Base-by-base conservation (phyloP, 257 asterid species). In the Nicotiana attenuata region DNA sequence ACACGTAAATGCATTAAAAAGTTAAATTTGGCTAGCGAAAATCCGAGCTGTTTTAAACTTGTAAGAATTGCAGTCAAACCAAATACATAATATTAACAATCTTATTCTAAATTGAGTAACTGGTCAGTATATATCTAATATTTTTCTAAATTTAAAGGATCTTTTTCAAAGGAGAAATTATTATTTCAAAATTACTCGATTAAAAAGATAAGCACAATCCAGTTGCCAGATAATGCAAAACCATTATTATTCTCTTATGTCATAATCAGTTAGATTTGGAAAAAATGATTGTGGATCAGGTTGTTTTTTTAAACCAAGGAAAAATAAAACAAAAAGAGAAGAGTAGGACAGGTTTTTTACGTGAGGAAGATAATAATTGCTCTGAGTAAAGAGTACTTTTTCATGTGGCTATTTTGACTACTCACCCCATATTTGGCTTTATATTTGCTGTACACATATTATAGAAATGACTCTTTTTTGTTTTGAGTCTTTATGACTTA, bases 321-420 rank as follows among this genome's bases (percentile, higher is more conserved):
- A 65, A 17, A 47, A 47, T 22, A 22, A 47, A 47, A 29, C 3
- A 26, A 24, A 73, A 14, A 5, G 61, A 47, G 15, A 47, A 22
- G 1, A 73, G 61, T 15, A 47, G 79, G 59, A 71, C 78, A 41
- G 22, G 29, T 53, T 41, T 35, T 71, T 45, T 71, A 45, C 55
- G 60, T 13, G 78, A 14, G 81, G 57, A 55, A 31, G 82, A 79
- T 77, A 80, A 83, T 77, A 87, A 87, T 87, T 81, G 84, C 85
- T 64, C 82, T 81, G 85, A 31, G 80, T 61, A 60, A 33, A 47
- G 75, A 24, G 86, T 83, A 82, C 86, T 29, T 79, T 85, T 56
- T 84, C 82, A 82, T 84, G 84, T 83, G 88, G 80, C 76, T 52
- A 81, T 86, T 87, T 85, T 87, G 88, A 89, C 92, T 85, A 86